Conservation (phyloP, 257 asterid genomes). For the Henckelia pumila region DNA sequence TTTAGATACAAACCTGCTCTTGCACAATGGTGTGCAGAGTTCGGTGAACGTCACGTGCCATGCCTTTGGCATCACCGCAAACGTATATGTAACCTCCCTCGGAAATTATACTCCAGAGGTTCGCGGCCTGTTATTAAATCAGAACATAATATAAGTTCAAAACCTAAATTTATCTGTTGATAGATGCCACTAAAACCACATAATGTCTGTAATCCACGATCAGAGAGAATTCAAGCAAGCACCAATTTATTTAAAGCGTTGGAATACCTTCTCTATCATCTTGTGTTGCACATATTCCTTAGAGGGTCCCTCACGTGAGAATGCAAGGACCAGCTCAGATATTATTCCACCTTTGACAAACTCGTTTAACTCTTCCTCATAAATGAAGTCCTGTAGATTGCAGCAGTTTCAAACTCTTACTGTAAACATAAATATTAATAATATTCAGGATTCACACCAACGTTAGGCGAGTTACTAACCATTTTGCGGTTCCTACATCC, state of each 20-base stretch:
- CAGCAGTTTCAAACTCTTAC: slow-evolving; percentile 13
- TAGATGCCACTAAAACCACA: neutral
- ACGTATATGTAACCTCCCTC: slow-evolving; percentile 86
- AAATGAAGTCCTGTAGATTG: slow-evolving; percentile 75
- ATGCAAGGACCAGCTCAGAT: slow-evolving; percentile 90
- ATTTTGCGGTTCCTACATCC: slow-evolving; percentile 91
- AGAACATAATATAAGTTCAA: neutral
- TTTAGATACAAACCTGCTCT: slow-evolving; percentile 65
- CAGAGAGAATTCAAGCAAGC: neutral
- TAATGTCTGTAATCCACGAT: neutral
- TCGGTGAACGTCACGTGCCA: slow-evolving; percentile 98
- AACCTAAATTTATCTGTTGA: neutral
- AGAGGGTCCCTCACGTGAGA: slow-evolving; percentile 84
- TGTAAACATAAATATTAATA: neutral
- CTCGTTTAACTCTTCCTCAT: slow-evolving; percentile 70
- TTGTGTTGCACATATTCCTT: slow-evolving; percentile 98
- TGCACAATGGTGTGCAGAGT: slow-evolving; percentile 84
- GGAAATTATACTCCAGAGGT: slow-evolving; percentile 81
- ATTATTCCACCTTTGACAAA: slow-evolving; percentile 68
- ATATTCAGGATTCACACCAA: neutral
- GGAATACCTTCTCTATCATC: slow-evolving; percentile 74
- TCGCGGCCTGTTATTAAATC: slow-evolving; percentile 53
- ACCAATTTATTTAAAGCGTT: neutral
- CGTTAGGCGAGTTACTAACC: slow-evolving; percentile 44
- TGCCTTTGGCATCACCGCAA: slow-evolving; percentile 98